Evolutionary conservation across 352 stramenopile species (phyloP), one percentile per base, ranked within the genome.

Genomic region (Phytophthora cactorum): DNA sequence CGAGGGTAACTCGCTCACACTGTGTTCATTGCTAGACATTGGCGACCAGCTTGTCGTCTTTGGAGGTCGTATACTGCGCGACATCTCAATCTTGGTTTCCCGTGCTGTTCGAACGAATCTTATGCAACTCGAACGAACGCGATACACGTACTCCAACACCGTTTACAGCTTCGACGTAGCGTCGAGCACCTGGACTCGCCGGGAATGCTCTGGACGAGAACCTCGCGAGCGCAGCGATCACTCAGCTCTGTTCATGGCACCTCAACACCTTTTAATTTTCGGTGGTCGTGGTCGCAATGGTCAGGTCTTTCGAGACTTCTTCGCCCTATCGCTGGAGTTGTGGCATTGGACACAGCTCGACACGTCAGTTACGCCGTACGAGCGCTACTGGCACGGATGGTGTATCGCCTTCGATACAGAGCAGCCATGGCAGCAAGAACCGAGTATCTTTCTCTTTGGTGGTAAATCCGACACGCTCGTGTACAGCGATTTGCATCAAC

Each of bases 1-100:
- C 7, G 82, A 91, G 54, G 81, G 81, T 15, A 81, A 91, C 54
- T 91, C 82, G 10, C 52, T 89, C n/a, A 91, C 82, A 4, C 38
- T 88, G 31, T 89, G 81, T 17, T 71, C 66, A 22, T 70, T 60
- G 17, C 9, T 59, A 4, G 36, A 15, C n/a, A 49, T 52, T 15
- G 49, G 59, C 5, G 50, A 82, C 41, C 67, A 78, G 41, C 58
- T 77, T 29, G 51, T 91, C 5, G 66, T 89, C 3, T 91, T 91
- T 53, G 83, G 83, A 9, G 83, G 83, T 0, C 77, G 83, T 2
- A 52, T 88, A 17, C 68, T 88, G 46, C 77, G 68, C 15, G 83
- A 91, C 57, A 66, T 80, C 4, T 81, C 82, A 11, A 63, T 78
- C 4, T 36, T 91, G 1, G 59, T 86, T 10, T 77, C 74, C 0